These are phyloP conservation scores for Pleurotus cornucopiae DNA, from an alignment of 768 basidiomycete genomes.

Conservation along the genomic window DNA sequence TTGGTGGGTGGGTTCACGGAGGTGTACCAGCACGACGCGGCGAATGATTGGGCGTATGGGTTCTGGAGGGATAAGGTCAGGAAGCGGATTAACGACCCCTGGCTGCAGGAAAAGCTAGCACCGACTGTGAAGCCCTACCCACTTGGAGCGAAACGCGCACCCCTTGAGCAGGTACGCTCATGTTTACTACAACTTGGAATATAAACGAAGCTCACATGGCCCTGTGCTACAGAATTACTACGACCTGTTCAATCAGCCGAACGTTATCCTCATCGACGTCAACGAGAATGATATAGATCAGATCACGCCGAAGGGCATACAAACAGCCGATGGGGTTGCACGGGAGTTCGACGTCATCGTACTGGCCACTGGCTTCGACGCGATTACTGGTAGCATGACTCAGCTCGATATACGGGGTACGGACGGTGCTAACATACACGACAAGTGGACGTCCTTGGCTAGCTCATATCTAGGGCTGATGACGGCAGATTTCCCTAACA, in stretches of 20 bases:
- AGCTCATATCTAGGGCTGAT: constrained; percentile 13
- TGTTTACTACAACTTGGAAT: not conserved
- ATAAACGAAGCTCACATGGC: no score
- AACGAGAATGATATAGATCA: constrained; percentile 11
- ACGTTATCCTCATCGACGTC: constrained; percentile 13
- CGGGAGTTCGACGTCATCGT: constrained; percentile 13
- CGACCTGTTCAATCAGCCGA: constrained; percentile 11
- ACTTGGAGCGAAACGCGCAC: constrained; percentile 19
- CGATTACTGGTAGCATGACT: constrained; percentile 10
- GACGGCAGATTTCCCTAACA: constrained; percentile 12
- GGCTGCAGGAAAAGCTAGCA: constrained; percentile 20
- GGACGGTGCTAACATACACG: constrained; percentile 10
- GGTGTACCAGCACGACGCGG: constrained; percentile 12
- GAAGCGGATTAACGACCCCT: constrained; percentile 14
- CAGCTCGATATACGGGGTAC: constrained; percentile 14
- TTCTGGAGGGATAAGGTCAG: constrained; percentile 21
- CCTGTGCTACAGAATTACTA: not conserved
- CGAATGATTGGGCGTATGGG: constrained; percentile 17
- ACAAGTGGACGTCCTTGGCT: constrained; percentile 15
- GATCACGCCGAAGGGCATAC: constrained; percentile 11
- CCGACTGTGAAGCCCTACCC: constrained; percentile 18
- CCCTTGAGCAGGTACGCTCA: constrained; percentile 13
- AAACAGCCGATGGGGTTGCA: constrained; percentile 9
- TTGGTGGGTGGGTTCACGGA: constrained; percentile 16
- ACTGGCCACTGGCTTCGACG: constrained; percentile 15